A percentile compares a stretch with the other conserved stretches of the same genome.
These are phyloP conservation scores for Phytophthora constricta DNA, from an alignment of 352 stramenopile species.

Conservation along the genomic window DNA sequence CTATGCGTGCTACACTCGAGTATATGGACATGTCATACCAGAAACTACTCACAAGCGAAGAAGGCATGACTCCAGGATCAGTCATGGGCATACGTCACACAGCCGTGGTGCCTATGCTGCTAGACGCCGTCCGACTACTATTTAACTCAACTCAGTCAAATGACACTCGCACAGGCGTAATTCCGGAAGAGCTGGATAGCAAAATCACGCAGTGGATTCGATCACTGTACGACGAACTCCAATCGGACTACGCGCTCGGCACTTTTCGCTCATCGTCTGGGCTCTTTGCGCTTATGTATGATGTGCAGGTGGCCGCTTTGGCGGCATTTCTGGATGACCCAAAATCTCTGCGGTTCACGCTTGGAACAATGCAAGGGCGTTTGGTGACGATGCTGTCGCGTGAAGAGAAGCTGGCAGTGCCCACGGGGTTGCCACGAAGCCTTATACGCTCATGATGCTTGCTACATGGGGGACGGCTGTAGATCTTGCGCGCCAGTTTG, in stretches of 20 bases:
- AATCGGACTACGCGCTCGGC: conserved; percentile 27
- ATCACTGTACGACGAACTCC: conserved; percentile 32
- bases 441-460: conserved; percentile 46
- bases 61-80: conserved; percentile 17
- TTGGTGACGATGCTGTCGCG: conserved; percentile 51
- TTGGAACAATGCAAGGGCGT: conserved; percentile 56
- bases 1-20: conserved; percentile 39
- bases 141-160: conserved; percentile 20
- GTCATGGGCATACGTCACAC: conserved; percentile 42
- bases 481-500: conserved; percentile 40
- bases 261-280: conserved; percentile 39
- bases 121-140: conserved; percentile 50
- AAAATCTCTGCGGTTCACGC: conserved; percentile 38
- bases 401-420: conserved; percentile 38
- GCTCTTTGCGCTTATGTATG: conserved; percentile 53
- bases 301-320: conserved; percentile 50
- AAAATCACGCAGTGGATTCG: conserved; percentile 34
- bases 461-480: conserved; percentile 35
- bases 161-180: neutral
- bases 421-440: conserved; percentile 33
- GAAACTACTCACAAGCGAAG: conserved; percentile 28
- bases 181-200: conserved; percentile 5
- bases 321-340: conserved; percentile 56
- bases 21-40: conserved; percentile 45
- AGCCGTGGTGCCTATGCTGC: conserved; percentile 38